Evolutionary conservation across 257 asterid species (phyloP).

Genomic region (Primulina eburnea): DNA sequence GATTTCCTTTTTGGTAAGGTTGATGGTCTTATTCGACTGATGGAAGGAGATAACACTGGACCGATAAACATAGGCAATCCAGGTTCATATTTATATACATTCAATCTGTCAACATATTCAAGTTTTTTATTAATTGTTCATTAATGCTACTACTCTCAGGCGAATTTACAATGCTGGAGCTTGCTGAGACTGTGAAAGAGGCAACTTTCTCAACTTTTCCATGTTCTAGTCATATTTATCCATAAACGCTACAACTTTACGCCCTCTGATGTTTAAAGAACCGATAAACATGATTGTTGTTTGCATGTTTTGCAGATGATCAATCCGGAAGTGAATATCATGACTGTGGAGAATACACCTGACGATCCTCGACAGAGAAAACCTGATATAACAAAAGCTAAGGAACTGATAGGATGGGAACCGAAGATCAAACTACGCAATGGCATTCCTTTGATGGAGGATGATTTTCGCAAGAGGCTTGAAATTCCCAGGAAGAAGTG

Average conservation of each 20-base stretch:
- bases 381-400: slow-evolving; percentile 88
- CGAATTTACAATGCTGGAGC: slow-evolving; percentile 95
- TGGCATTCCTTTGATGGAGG: slow-evolving; percentile 96
- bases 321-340: slow-evolving; percentile 67
- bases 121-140: not conserved
- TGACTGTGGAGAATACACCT: slow-evolving; percentile 86
- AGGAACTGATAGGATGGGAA: slow-evolving; percentile 82
- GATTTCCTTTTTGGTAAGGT: slow-evolving; percentile 42
- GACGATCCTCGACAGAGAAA: slow-evolving; percentile 98
- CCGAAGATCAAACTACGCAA: slow-evolving; percentile 76
- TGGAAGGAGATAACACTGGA: slow-evolving; percentile 84
- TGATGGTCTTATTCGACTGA: slow-evolving; percentile 84
- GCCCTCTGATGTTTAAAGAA: not conserved
- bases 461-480: slow-evolving; percentile 80
- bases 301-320: slow-evolving; percentile 54
- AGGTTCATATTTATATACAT: slow-evolving; percentile 37
- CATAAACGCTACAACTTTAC: not conserved
- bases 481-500: slow-evolving; percentile 48
- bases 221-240: not conserved
- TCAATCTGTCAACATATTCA: not conserved
- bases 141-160: slow-evolving; percentile 40
- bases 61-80: slow-evolving; percentile 98
- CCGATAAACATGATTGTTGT: not conserved
- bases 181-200: slow-evolving; percentile 93
- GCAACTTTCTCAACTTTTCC: slow-evolving; percentile 30